A percentile compares a stretch with the other conserved stretches of the same genome.
phyloP scores from a whole-genome alignment of 116 monocot species.

The Dioscorea cayenensis region DNA sequence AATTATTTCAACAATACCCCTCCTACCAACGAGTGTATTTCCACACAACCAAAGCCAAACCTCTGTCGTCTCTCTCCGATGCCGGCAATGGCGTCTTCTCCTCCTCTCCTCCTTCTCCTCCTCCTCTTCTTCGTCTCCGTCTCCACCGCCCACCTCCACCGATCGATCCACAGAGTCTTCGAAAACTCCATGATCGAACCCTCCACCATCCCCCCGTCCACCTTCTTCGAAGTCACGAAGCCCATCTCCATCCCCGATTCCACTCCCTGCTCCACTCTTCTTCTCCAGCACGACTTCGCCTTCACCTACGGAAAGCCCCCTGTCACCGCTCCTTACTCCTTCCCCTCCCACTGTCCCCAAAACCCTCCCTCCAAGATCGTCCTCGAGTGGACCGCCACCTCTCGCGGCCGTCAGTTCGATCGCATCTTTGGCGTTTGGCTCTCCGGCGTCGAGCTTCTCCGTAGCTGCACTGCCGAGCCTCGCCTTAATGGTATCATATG shows the following conservation, averaged over 20 bases:
- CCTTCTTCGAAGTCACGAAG: slow-evolving; percentile 53
- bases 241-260: slow-evolving; percentile 35
- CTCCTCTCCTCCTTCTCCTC: slow-evolving; percentile 7
- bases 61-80: too few relatives aligned
- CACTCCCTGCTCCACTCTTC: slow-evolving; percentile 20
- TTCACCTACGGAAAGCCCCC: slow-evolving; percentile 45
- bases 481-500: slow-evolving; percentile 28
- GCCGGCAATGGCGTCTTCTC: not conserved
- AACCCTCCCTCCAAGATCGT: slow-evolving; percentile 13
- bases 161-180: not conserved
- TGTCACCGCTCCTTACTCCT: slow-evolving; percentile 42
- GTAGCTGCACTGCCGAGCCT: slow-evolving; percentile 53
- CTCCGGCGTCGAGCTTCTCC: slow-evolving; percentile 48
- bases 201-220: slow-evolving; percentile 24
- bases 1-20: too few relatives aligned
- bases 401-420: slow-evolving; percentile 40
- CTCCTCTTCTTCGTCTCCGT: not conserved
- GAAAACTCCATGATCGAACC: not conserved
- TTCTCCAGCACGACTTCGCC: slow-evolving; percentile 56
- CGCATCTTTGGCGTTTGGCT: slow-evolving; percentile 63
- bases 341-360: slow-evolving; percentile 33
- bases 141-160: slow-evolving; percentile 9
- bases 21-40: too few relatives aligned
- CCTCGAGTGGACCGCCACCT: slow-evolving; percentile 45
- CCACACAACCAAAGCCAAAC: too few relatives aligned